Conservation (phyloP, 2,329 filamentous ascomycete species). For the Fusarium marasasianum region DNA sequence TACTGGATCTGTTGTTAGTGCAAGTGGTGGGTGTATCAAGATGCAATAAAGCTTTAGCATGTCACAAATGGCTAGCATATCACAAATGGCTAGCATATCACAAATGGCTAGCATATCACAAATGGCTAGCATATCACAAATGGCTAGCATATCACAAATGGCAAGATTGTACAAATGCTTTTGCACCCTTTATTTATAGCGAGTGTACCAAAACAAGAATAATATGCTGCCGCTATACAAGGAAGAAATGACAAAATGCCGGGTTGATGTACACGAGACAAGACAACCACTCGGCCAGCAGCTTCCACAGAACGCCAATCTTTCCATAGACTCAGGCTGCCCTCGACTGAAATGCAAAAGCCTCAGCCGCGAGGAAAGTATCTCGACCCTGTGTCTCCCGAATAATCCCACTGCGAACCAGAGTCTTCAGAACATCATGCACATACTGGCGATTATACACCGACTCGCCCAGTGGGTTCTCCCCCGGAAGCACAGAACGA, state of each 20-base stretch:
- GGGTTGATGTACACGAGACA: neutral
- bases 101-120: too few species aligned
- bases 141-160: too few species aligned
- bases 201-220: too few species aligned
- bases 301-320: neutral
- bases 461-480: neutral
- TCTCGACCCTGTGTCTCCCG: neutral
- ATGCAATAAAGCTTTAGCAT: constrained; percentile 30
- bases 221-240: neutral
- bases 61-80: too few species aligned
- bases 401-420: neutral
- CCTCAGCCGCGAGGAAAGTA: neutral
- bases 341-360: neutral
- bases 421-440: neutral
- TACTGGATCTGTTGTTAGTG: constrained; percentile 48
- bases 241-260: neutral
- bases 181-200: neutral
- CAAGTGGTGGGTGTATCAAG: constrained; percentile 49
- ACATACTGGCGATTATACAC: neutral
- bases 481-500: accelerated
- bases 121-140: too few species aligned
- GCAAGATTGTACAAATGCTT: accelerated
- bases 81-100: accelerated
- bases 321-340: accelerated
- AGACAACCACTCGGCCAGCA: neutral